Base-by-base conservation (phyloP, 2,329 filamentous ascomycete species). In the Pseudocercospora crystallina region DNA sequence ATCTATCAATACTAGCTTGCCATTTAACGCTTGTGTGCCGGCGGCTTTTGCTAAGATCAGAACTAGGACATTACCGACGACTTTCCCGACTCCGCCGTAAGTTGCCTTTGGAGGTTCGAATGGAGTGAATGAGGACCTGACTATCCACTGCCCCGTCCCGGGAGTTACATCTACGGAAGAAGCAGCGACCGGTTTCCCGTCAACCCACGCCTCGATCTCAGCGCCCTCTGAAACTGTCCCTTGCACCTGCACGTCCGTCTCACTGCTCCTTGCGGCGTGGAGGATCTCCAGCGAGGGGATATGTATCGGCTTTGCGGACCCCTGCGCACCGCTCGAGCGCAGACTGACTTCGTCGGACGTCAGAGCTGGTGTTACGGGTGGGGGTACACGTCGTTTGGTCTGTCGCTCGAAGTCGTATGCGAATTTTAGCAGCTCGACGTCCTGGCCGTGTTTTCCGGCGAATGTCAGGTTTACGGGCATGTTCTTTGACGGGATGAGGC, bases 401-500 rank as follows among this genome's bases (percentile, higher is more conserved):
- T 38, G 43, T 44, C 58, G 50, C 47, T 69, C 67, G 44, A 63
- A 69, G 9, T 60, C 61, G 15, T 54, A 57, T 7, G 61, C 62
- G 42, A 58, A 66, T 15, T 45, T 46, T 32, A 69, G 13, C n/a
- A 73, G 43, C 17, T 65, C 58, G 0, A 51, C 56, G 51, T 82
- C 79, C 0, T 72, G 67, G 40, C 77, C 78, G 1, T 75, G 76
- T 31, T 71, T 76, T 0, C 73, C 74, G 0, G 73, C 76, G 59
- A 82, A 80, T 0, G 78, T 80, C 9, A 82, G 56, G 20, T 77
- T 77, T 0, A 81, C 70, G 0, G 80, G 79, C 74, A 82, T 80
- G 1, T 61, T 54, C 40, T 69, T 76, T 8, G 73, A 67, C 1
- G 54, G 59, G 67, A 80, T 71, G 1, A 71, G 49, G 0, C 79